Evolutionary conservation across 768 basidiomycete genomes (phyloP).

Genomic region (Austroboletus festivus): DNA sequence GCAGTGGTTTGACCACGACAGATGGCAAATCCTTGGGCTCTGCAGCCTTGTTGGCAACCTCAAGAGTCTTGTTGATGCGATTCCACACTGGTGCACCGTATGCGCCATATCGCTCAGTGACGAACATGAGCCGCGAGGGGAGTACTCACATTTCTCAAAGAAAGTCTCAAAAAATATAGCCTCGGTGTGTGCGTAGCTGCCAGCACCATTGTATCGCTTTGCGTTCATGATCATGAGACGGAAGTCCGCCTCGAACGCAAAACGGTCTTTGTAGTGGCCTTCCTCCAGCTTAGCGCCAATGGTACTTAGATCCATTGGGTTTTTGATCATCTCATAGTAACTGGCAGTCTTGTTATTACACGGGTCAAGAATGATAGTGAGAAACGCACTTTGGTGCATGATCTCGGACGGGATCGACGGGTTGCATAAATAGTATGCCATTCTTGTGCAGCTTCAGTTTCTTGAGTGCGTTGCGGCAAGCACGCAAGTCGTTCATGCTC

Average conservation of each 20-base stretch:
- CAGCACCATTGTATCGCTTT: constrained; percentile 74
- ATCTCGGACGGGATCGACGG: constrained; percentile 96
- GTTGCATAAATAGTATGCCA: constrained; percentile 71
- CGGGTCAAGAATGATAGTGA: constrained; percentile 1
- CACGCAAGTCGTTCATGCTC: constrained; percentile 69
- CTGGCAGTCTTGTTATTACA: constrained; percentile 39
- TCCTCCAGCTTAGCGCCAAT: constrained; percentile 83
- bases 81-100: constrained; percentile 66
- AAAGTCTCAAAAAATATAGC: constrained; percentile 72
- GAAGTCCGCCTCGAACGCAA: constrained; percentile 84
- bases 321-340: constrained; percentile 86
- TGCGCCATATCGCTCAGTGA: constrained; percentile 2
- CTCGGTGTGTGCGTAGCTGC: constrained; percentile 71
- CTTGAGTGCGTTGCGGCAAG: constrained; percentile 73
- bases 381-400: constrained; percentile 71
- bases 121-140: constrained; percentile 1
- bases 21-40: constrained; percentile 26
- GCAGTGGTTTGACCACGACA: constrained; percentile 22
- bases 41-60: constrained; percentile 53
- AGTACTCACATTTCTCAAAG: constrained; percentile 78
- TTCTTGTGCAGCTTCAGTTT: constrained; percentile 76
- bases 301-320: constrained; percentile 93
- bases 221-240: constrained; percentile 86
- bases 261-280: constrained; percentile 82
- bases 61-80: constrained; percentile 80